Base-by-base conservation (phyloP, 164 flowering plant genomes). In the Berberis thunbergii region DNA sequence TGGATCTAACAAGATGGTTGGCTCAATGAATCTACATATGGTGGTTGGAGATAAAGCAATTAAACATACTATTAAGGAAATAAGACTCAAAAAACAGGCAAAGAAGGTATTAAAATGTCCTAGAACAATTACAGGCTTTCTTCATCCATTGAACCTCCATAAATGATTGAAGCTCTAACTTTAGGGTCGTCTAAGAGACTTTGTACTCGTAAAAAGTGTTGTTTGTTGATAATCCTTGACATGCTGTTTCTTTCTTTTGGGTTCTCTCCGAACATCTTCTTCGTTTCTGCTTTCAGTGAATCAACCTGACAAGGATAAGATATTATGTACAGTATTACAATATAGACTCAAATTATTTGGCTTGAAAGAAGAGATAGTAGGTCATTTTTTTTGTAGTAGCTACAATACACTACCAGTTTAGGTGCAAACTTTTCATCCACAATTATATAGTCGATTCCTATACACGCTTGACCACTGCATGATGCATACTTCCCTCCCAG, bases 1-100 rank as follows among this genome's bases (percentile, higher is more conserved):
- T 61, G 96, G 96, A 77, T 93, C 63, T 66, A 93, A 52, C 80
- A 93, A 68, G 73, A 93, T 83, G 3, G 97, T 93, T 10, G 97
- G 98, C 74, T 86, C 95, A 11, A 93, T 80, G 49, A 77, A 74
- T 83, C 98, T 93, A 76, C 10, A 48, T 1, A 41, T 26, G 26
- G 9, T 57, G 7, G 11, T 9, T 42, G 26, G 26, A 26, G 26
- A 41, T 42, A 41, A 4, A 39, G 38, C 58, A n/a, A 4, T 13
- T 8, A n/a, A 6, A 6, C 2, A n/a, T 57, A 9, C 44, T 57
- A 3, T 43, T 52, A 52, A 52, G 3, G 41, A 57, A 40, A 57
- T 2, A 11, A 41, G 11, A 41, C 3, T 40, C 60, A 42, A 40
- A 11, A 42, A 41, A 57, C 45, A 41, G 41, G 42, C 5, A 38